Evolutionary conservation across 306 rosid species (phyloP).

Genomic region (Rosa persica): DNA sequence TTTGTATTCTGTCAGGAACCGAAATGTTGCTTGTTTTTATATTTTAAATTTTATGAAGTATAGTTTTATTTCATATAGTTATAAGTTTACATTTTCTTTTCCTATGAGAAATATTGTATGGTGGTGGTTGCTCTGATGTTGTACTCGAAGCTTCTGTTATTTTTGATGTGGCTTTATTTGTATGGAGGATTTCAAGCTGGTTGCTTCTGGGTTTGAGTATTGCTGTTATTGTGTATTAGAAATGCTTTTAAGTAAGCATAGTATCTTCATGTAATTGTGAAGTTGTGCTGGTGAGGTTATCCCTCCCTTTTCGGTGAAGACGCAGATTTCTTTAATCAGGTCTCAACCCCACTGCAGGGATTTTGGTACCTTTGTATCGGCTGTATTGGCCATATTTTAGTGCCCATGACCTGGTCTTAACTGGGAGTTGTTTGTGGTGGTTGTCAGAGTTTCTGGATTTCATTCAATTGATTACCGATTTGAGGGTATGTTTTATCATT

Average conservation of each 20-base stretch:
- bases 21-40: slow-evolving; percentile 12
- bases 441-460: background rate
- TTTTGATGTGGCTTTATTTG: background rate
- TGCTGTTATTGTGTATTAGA: background rate
- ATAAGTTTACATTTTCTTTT: background rate
- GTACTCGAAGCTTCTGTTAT: background rate
- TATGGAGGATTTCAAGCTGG: slow-evolving; percentile 2
- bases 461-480: background rate
- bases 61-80: slow-evolving; percentile 14
- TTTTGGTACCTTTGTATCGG: background rate
- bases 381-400: background rate
- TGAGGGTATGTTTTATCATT: background rate
- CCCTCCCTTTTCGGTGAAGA: slow-evolving; percentile 3
- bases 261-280: background rate
- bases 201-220: background rate
- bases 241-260: background rate
- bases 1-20: slow-evolving; percentile 27
- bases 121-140: background rate
- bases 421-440: background rate
- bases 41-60: background rate
- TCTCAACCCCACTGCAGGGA: background rate
- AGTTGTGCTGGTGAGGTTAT: background rate
- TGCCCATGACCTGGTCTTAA: background rate
- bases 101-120: background rate
- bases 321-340: background rate